A percentile compares a stretch with the other conserved stretches of the same genome.
Evolutionary conservation across 2,329 filamentous ascomycete species (phyloP).

Genomic region (Phyllosticta citrichinensis): DNA sequence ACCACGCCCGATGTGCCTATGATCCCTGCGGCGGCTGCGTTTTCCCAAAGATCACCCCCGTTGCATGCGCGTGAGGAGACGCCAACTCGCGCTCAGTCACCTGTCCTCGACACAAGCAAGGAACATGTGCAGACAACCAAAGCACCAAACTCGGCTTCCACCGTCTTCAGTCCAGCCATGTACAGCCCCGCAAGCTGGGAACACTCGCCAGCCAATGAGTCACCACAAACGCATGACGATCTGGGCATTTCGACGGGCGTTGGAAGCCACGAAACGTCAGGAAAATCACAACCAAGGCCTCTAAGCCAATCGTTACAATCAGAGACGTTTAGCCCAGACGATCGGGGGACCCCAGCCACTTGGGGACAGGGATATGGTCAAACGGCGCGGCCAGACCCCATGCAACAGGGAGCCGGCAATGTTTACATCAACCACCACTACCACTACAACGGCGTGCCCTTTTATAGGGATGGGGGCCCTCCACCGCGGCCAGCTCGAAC

Average conservation of each 20-base stretch:
- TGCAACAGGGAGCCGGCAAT: conserved; percentile 6
- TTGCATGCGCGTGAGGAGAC: background rate
- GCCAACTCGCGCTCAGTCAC: background rate
- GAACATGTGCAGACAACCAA: background rate
- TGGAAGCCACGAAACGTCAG: background rate
- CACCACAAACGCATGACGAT: conserved; percentile 4
- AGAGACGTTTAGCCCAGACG: conserved; percentile 2
- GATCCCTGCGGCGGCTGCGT: conserved; percentile 15
- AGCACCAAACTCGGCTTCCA: conserved; percentile 3
- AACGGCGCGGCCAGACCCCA: conserved; percentile 2
- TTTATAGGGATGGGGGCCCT: conserved; percentile 3
- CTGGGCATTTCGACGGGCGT: conserved; percentile 6
- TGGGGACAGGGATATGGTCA: conserved; percentile 5
- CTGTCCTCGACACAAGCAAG: background rate
- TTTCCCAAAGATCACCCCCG: background rate
- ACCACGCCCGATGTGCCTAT: conserved; percentile 25
- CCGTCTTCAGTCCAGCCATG: conserved; percentile 2
- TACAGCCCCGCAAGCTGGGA: conserved; percentile 7
- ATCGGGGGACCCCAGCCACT: conserved; percentile 6
- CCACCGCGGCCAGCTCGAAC: background rate
- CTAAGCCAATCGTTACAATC: background rate
- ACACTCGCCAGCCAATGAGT: background rate
- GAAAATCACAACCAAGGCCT: background rate
- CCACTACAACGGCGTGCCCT: conserved; percentile 10
- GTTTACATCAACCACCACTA: conserved; percentile 9